A percentile compares a stretch with the other conserved stretches of the same genome.
phyloP scores from a whole-genome alignment of 2,329 filamentous ascomycete genomes.

The Trichoderma semiorbis region DNA sequence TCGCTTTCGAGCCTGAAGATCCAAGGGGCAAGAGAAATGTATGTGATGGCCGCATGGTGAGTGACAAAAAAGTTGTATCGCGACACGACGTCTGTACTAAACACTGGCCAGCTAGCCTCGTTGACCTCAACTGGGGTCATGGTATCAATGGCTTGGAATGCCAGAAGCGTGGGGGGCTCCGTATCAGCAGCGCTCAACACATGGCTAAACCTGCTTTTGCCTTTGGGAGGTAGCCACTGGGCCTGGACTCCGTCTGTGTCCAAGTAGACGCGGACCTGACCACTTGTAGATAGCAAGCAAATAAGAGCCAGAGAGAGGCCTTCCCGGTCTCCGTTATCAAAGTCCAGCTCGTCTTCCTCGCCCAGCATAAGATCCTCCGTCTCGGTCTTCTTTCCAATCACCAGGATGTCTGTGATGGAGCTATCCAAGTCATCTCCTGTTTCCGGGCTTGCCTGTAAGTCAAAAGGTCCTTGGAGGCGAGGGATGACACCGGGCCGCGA shows the following conservation, averaged over 20 bases:
- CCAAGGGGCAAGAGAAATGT: constrained; percentile 59
- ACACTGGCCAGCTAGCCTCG: constrained; percentile 59
- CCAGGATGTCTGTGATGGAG: constrained; percentile 58
- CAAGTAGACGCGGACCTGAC: constrained; percentile 58
- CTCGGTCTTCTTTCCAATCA: constrained; percentile 61
- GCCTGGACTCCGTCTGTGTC: constrained; percentile 61
- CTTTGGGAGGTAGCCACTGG: constrained; percentile 61
- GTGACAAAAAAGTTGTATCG: constrained; percentile 63
- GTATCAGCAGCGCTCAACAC: constrained; percentile 34
- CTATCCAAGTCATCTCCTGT: constrained; percentile 56
- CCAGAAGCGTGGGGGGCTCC: constrained; percentile 50
- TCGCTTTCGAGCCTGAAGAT: constrained; percentile 62
- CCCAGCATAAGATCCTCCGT: constrained; percentile 59
- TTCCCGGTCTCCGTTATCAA: constrained; percentile 54
- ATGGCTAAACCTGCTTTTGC: constrained; percentile 45
- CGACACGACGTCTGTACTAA: constrained; percentile 58
- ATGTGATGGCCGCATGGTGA: constrained; percentile 57
- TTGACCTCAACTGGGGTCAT: constrained; percentile 52
- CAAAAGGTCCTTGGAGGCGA: constrained; percentile 60
- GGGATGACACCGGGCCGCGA: constrained; percentile 56
- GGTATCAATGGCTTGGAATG: constrained; percentile 61
- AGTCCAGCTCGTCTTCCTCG: constrained; percentile 60
- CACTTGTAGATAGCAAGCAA: constrained; percentile 58
- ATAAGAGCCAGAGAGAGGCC: constrained; percentile 59
- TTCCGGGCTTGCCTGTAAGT: constrained; percentile 52